phyloP scores from a whole-genome alignment of 2,329 filamentous ascomycete species.

The Verticillium tricorpus region DNA sequence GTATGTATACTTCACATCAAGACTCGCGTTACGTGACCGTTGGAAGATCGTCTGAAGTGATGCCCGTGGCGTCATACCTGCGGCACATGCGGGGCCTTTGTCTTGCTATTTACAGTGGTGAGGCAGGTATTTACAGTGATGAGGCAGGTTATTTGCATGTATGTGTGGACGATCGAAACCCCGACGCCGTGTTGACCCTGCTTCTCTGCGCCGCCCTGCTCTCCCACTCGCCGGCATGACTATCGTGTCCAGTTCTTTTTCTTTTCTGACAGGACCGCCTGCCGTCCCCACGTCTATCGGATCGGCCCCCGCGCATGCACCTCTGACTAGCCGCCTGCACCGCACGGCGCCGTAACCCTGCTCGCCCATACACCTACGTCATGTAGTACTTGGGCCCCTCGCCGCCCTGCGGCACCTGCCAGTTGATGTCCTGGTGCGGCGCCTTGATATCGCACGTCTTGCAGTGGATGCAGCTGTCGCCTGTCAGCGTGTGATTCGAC shows the following conservation, averaged over 20 bases:
- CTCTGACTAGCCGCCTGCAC: background rate
- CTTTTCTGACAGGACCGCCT: background rate
- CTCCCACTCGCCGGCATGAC: background rate
- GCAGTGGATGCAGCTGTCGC: conserved; percentile 86
- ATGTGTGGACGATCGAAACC: background rate
- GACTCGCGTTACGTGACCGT: background rate
- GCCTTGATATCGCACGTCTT: conserved; percentile 99
- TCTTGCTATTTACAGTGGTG: background rate
- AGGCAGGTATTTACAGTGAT: background rate
- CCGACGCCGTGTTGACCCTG: background rate
- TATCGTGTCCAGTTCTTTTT: background rate
- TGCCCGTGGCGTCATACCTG: background rate
- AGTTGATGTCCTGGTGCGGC: conserved; percentile 94
- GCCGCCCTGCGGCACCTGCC: conserved; percentile 90
- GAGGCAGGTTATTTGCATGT: no score
- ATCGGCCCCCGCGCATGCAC: background rate
- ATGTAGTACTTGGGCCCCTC: conserved; percentile 71
- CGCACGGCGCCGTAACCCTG: no score
- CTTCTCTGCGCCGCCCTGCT: background rate
- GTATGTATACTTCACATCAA: background rate
- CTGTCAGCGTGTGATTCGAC: conserved; percentile 18
- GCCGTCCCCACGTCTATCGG: background rate
- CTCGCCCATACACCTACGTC: conserved; percentile 35
- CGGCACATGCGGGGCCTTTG: background rate
- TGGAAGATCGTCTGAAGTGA: background rate